These are phyloP conservation scores for Nemania diffusa DNA, from an alignment of 2,329 filamentous ascomycete genomes.

Conservation along the genomic window DNA sequence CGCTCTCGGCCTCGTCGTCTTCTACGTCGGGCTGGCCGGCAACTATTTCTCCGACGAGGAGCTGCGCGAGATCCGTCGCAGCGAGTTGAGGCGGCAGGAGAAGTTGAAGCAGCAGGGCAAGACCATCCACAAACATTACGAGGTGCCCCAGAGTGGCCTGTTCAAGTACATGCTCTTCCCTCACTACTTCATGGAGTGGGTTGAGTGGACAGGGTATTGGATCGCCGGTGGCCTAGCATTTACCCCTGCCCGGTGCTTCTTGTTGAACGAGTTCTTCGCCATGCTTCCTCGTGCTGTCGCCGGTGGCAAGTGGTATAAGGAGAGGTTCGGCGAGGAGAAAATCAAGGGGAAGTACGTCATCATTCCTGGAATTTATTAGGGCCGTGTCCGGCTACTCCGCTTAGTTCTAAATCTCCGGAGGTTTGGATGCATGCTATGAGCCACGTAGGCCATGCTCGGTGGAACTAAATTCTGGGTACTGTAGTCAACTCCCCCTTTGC, in stretches of 20 bases:
- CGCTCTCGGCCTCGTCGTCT: constrained; percentile 75
- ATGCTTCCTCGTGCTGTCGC: constrained; percentile 89
- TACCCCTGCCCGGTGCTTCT: constrained; percentile 80
- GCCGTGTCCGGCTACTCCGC: background rate
- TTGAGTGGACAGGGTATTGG: constrained; percentile 94
- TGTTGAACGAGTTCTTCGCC: constrained; percentile 86
- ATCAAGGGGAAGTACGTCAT: constrained; percentile 80
- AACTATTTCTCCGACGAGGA: constrained; percentile 94
- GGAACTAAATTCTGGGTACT: background rate
- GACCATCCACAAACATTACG: constrained; percentile 82
- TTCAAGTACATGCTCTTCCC: constrained; percentile 88
- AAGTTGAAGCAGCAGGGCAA: constrained; percentile 52
- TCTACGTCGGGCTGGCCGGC: constrained; percentile 77
- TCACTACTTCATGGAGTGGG: constrained; percentile 96
- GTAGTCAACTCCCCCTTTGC: background rate
- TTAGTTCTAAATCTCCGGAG: background rate
- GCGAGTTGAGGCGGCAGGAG: constrained; percentile 70
- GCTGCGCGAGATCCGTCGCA: constrained; percentile 84
- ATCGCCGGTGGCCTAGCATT: constrained; percentile 75
- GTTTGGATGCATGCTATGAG: background rate
- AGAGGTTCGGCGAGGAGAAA: constrained; percentile 87
- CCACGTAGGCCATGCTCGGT: background rate
- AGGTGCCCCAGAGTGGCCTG: constrained; percentile 83
- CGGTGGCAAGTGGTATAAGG: constrained; percentile 86
- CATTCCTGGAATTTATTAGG: constrained; percentile 56